These are phyloP conservation scores for Capronia coronata DNA, from an alignment of 2,329 filamentous ascomycete genomes.

Conservation along the genomic window DNA sequence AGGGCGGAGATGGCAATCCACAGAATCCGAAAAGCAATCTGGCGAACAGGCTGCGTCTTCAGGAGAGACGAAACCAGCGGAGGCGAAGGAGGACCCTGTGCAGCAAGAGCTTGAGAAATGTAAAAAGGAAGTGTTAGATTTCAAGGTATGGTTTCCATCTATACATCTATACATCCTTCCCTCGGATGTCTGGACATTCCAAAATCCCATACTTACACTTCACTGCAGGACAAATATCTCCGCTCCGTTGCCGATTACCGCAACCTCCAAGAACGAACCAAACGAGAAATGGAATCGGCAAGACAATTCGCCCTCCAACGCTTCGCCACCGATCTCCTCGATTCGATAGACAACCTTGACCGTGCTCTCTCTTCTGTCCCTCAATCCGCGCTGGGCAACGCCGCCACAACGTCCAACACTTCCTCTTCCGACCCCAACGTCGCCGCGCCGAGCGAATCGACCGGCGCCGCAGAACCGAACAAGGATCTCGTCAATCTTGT, in stretches of 20 bases:
- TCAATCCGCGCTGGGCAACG: constrained; percentile 58
- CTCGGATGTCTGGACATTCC: neutral
- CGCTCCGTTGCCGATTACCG: constrained; percentile 94
- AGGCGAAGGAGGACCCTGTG: constrained; percentile 43
- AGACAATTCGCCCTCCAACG: constrained; percentile 89
- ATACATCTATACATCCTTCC: neutral
- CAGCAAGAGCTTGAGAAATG: constrained; percentile 66
- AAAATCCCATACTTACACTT: neutral
- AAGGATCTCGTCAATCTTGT: constrained; percentile 74
- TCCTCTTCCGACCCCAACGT: constrained; percentile 26
- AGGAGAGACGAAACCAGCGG: constrained; percentile 38
- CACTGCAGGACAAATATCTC: constrained; percentile 77
- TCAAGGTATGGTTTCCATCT: constrained; percentile 84
- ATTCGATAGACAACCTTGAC: constrained; percentile 95
- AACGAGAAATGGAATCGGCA: constrained; percentile 79
- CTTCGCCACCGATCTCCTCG: constrained; percentile 90
- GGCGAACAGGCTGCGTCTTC: constrained; percentile 39
- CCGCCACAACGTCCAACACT: constrained; percentile 19
- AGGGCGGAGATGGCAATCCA: constrained; percentile 39
- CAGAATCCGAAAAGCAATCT: constrained; percentile 34
- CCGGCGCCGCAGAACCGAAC: constrained; percentile 41
- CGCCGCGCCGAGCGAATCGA: constrained; percentile 35
- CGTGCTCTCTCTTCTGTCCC: constrained; percentile 78
- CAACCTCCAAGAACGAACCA: constrained; percentile 91
- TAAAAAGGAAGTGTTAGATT: constrained; percentile 66